These are phyloP conservation scores for Peziza echinospora DNA, from an alignment of 495 filamentous ascomycete species.

Conservation along the genomic window DNA sequence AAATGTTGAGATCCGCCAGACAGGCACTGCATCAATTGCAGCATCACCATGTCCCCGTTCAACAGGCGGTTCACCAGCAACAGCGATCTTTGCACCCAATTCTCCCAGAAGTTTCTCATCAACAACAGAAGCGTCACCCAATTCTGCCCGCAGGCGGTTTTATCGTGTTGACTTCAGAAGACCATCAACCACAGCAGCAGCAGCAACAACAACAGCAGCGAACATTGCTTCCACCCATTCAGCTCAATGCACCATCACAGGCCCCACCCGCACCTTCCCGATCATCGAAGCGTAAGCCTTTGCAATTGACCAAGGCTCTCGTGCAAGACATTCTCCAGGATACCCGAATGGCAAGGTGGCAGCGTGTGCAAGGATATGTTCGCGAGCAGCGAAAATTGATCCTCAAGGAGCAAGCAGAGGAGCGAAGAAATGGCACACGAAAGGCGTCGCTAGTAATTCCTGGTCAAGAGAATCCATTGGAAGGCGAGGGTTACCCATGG, in stretches of 20 bases:
- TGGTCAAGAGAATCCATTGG: background rate
- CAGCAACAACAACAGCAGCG: slow-evolving; percentile 10
- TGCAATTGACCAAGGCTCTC: slow-evolving; percentile 12
- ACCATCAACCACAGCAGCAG: slow-evolving; percentile 1
- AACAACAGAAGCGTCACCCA: slow-evolving; percentile 1
- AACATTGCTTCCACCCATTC: slow-evolving; percentile 9
- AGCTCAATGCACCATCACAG: slow-evolving; percentile 13
- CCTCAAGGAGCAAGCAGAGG: background rate
- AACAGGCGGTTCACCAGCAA: slow-evolving; percentile 10
- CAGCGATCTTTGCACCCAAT: slow-evolving; percentile 12
- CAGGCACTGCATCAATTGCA: slow-evolving; percentile 14
- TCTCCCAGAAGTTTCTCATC: slow-evolving; percentile 10
- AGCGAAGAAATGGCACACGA: background rate
- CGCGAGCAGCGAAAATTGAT: slow-evolving; percentile 13
- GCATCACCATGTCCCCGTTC: slow-evolving; percentile 3
- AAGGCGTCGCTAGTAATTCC: background rate
- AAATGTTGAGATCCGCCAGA: slow-evolving; percentile 15
- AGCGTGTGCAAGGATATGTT: slow-evolving; percentile 17
- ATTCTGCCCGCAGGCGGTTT: slow-evolving; percentile 12
- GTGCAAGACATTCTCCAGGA: slow-evolving; percentile 16
- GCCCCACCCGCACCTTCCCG: slow-evolving; percentile 5
- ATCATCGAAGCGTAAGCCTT: slow-evolving; percentile 8
- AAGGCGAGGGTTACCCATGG: background rate
- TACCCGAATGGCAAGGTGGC: slow-evolving; percentile 18
- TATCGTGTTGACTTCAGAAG: slow-evolving; percentile 10